Evolutionary conservation across 176 grass and related monocot genomes (phyloP), one percentile per base, ranked within the genome.

Genomic region (Ensete ventricosum): DNA sequence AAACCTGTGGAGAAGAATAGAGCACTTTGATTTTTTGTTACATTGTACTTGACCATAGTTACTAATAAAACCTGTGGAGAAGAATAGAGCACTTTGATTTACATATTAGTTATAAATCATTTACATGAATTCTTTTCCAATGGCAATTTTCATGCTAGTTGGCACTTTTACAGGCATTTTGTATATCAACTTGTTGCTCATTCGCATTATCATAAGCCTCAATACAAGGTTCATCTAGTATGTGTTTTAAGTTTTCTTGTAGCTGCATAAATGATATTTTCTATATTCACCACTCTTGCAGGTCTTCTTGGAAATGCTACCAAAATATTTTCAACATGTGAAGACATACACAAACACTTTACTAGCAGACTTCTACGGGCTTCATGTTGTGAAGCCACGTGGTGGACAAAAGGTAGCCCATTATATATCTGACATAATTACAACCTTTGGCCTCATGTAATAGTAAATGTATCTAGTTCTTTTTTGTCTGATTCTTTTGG

Each of bases 361-460:
- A 27, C 23, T 78, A 16, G 53, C 76, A 67, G 63, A 27, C 51
- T 78, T 78, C 19, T 68, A n/a, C n/a, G 62, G 76, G 14, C 24
- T 78, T 69, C 63, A 68, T 67, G 64, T 78, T 34, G 62, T 78
- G 23, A 78, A 78, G 34, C 50, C 76, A 78, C 52, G 22, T 34
- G 64, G 64, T 21, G 62, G 76, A 9, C 62, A 54, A 67, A 78
- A 78, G 76, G 76, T 78, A 67, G 9, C 13, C 14, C 27, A 68
- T 17, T 34, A 16, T 43, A 34, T 6, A 14, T 17, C 9, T 14
- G 4, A 69, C 27, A 16, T 69, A 14, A 69, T 14, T 62, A 43
- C 3, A 43, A 43, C 20, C 20, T 6, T 17, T 62, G 57, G 17
- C 16, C 16, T 57, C 34, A 43, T 43, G 34, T 43, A 43, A 43